Percentiles rank a stretch among this genome's conserved stretches.
phyloP scores from a whole-genome alignment of 2,329 filamentous ascomycete genomes.

The Arthrocladium fulminans region DNA sequence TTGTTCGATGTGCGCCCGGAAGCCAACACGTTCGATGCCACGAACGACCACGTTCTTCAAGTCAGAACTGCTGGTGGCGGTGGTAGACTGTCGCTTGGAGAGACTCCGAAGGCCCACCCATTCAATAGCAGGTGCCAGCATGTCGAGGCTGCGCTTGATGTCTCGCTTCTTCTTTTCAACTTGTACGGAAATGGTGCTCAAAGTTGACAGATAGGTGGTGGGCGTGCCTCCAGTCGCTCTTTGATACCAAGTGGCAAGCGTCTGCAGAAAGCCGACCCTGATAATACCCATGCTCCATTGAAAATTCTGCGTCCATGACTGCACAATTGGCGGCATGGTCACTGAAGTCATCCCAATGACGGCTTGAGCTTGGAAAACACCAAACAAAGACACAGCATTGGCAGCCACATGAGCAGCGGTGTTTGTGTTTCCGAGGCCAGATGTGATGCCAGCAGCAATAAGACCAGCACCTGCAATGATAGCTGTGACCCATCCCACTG shows the following conservation, averaged over 20 bases:
- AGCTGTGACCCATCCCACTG: constrained; percentile 82
- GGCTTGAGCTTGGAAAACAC: constrained; percentile 89
- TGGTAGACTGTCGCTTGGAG: constrained; percentile 44
- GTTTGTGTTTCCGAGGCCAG: constrained; percentile 83
- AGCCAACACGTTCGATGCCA: constrained; percentile 84
- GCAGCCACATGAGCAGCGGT: constrained; percentile 90
- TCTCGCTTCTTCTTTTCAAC: constrained; percentile 51
- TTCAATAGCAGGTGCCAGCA: constrained; percentile 15
- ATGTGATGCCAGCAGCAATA: constrained; percentile 76
- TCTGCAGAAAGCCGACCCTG: constrained; percentile 73
- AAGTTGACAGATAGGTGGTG: constrained; percentile 64
- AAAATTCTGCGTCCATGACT: constrained; percentile 94
- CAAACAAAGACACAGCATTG: constrained; percentile 86
- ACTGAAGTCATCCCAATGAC: constrained; percentile 81
- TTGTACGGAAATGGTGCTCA: constrained; percentile 70
- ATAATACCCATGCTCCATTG: constrained; percentile 98
- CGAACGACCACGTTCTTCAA: constrained; percentile 48
- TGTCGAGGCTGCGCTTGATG: constrained; percentile 39
- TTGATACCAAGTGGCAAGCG: constrained; percentile 91
- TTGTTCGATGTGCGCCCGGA: constrained; percentile 71
- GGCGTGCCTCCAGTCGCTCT: constrained; percentile 82
- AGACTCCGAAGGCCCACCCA: constrained; percentile 26
- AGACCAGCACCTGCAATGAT: constrained; percentile 78
- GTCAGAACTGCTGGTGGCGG: constrained; percentile 37
- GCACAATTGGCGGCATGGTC: constrained; percentile 73